Evolutionary conservation across 2,329 filamentous ascomycete genomes (phyloP), one percentile per base, ranked within the genome.

Genomic region (Pseudocercospora crystallina): DNA sequence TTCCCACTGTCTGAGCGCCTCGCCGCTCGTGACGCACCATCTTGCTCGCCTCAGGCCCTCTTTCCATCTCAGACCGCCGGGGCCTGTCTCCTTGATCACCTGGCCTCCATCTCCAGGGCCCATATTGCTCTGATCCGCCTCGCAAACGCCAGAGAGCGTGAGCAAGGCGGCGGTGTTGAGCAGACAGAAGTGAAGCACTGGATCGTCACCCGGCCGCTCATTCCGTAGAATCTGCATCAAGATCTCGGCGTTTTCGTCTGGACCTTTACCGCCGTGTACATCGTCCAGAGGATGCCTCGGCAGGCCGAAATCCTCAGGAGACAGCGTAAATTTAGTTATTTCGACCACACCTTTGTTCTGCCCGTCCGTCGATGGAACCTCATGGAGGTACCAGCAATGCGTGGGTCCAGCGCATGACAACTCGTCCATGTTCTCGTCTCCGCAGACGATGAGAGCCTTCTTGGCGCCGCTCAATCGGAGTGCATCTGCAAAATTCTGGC

Each of bases 391-490:
- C 94, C 94, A 99, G 79, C 91, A 96, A 64, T 88, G 84, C 2
- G 91, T 95, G 32, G 79, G 79, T 0, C 94, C 92, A 1, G 92
- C 94, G 61, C 92, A 96, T 62, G 88, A 94, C 55, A 99, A 83
- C 74, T 99, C 94, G 68, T 99, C 94, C 29, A 99, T 82, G 62
- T 97, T 90, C 73, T 97, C 95, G 59, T 88, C 86, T 37, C 94
- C 94, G 66, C 92, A 99, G 13, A 97, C 88, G 15, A 99, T 82
- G 71, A 99, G 76, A 2, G 89, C 91, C 71, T 96, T 97, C 56
- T 77, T 83, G 36, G 83, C 84, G 20, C 91, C 91, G 12, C 83
- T 81, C 60, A 53, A 36, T 36, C 45, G 41, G 26, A 53, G 17
- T 2, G 50, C 50, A 8, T 53, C 50, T 31, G 50, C 50, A 14